Conservation (phyloP, 2,329 filamentous ascomycete species). For the Gnomoniopsis smithogilvyi region DNA sequence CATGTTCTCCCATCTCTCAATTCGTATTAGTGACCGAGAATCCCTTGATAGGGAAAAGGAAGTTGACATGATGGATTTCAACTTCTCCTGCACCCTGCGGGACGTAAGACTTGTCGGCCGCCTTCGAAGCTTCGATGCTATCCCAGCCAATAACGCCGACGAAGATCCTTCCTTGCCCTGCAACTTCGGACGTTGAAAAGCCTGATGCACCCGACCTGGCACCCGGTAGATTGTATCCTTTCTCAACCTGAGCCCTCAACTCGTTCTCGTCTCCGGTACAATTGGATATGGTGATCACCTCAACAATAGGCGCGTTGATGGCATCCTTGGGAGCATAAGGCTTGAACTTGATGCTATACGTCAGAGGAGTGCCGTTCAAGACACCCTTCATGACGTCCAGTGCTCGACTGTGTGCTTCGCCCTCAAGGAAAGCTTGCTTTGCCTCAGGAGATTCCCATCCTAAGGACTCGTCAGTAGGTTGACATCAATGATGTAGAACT, state of each 20-base stretch:
- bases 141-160: conserved; percentile 25
- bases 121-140: conserved; percentile 23
- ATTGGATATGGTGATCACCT: conserved; percentile 44
- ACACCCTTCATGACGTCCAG: conserved; percentile 20
- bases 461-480: neutral
- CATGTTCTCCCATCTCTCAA: neutral
- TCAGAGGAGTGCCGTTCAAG: conserved; percentile 21
- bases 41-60: conserved; percentile 26
- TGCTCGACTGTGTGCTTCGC: conserved; percentile 19
- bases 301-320: conserved; percentile 25
- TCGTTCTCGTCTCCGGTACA: conserved; percentile 32
- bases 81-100: conserved; percentile 11
- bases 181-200: conserved; percentile 18
- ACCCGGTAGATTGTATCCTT: conserved; percentile 20
- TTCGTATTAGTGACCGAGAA: conserved; percentile 18
- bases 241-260: conserved; percentile 21
- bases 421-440: conserved; percentile 20
- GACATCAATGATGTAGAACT: neutral
- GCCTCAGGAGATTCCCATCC: conserved; percentile 24
- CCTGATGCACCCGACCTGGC: conserved; percentile 26
- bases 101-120: conserved; percentile 19
- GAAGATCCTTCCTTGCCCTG: conserved; percentile 22
- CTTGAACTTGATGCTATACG: conserved; percentile 24
- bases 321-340: conserved; percentile 26
- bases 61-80: conserved; percentile 26